These are phyloP conservation scores for Scenedesmus sp. DNA, from an alignment of 163 green algal species.

Conservation along the genomic window DNA sequence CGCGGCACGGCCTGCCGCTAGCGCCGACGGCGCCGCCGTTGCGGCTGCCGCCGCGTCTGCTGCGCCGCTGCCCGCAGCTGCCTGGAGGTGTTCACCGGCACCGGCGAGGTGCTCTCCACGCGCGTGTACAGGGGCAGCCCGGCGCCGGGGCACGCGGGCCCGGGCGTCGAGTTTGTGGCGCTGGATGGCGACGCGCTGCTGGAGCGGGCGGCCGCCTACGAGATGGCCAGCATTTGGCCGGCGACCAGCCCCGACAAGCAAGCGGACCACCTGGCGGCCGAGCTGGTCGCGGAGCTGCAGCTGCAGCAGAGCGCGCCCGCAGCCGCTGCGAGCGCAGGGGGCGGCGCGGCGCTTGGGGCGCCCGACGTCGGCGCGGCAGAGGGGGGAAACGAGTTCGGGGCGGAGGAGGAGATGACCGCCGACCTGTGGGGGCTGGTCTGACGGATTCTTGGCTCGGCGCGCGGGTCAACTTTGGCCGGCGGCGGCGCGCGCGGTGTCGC, in stretches of 20 bases:
- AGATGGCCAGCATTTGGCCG: conserved; percentile 69
- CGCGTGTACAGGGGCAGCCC: conserved; percentile 80
- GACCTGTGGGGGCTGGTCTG: conserved; percentile 38
- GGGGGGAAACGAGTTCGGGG: neutral
- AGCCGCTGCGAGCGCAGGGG: neutral
- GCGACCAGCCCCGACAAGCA: neutral
- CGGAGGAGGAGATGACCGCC: conserved; percentile 44
- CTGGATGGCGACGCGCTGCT: conserved; percentile 64
- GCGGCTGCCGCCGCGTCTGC: neutral
- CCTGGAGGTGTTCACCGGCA: conserved; percentile 79
- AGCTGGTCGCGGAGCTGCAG: conserved; percentile 1
- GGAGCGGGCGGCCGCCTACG: conserved; percentile 54
- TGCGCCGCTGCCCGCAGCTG: conserved; percentile 43
- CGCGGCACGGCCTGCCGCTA: too few species aligned
- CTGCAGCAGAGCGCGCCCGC: neutral
- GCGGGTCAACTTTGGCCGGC: too few species aligned
- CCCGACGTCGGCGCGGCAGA: neutral
- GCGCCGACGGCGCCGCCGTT: neutral
- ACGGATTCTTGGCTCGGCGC: neutral
- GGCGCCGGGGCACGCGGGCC: conserved; percentile 11
- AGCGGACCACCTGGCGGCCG: too few species aligned
- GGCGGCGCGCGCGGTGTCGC: too few species aligned
- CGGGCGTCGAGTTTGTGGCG: conserved; percentile 77
- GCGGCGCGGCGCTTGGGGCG: conserved; percentile 9
- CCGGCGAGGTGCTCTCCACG: conserved; percentile 83